Conservation (phyloP, 495 filamentous ascomycete species). For the Daldinia bambusicola region DNA sequence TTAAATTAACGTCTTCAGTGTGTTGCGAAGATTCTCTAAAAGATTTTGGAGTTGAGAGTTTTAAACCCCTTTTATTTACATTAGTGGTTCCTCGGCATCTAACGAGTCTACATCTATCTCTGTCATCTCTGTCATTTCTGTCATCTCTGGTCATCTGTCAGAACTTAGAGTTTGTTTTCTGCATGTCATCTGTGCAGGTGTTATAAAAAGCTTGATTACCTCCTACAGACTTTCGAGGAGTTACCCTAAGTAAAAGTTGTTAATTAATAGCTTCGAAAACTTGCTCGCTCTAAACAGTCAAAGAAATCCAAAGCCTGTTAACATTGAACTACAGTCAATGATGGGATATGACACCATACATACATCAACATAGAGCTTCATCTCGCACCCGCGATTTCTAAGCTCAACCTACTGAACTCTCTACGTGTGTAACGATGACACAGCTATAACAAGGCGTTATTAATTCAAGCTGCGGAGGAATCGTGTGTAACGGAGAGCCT, state of each 20-base stretch:
- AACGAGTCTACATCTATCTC: neutral
- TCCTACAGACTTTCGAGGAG: neutral
- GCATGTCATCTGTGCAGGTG: neutral
- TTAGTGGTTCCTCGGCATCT: neutral
- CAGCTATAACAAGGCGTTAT: neutral
- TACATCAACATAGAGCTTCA: neutral
- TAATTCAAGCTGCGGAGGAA: conserved; percentile 3
- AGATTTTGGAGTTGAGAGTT: neutral
- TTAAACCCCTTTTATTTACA: neutral
- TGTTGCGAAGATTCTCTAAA: neutral
- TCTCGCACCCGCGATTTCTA: neutral
- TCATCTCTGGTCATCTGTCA: neutral
- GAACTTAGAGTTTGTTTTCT: neutral
- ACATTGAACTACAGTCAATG: neutral
- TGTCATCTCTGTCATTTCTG: too few relatives aligned
- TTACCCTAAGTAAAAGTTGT: neutral
- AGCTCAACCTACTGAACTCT: neutral
- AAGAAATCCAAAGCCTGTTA: neutral
- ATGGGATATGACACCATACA: neutral
- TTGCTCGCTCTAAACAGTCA: neutral
- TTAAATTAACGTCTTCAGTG: neutral
- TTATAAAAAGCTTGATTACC: neutral
- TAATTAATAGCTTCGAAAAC: neutral
- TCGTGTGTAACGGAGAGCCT: conserved; percentile 12
- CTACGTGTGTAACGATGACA: neutral